phyloP scores from a whole-genome alignment of 2,329 filamentous ascomycete genomes.

The Neofusicoccum sp. region DNA sequence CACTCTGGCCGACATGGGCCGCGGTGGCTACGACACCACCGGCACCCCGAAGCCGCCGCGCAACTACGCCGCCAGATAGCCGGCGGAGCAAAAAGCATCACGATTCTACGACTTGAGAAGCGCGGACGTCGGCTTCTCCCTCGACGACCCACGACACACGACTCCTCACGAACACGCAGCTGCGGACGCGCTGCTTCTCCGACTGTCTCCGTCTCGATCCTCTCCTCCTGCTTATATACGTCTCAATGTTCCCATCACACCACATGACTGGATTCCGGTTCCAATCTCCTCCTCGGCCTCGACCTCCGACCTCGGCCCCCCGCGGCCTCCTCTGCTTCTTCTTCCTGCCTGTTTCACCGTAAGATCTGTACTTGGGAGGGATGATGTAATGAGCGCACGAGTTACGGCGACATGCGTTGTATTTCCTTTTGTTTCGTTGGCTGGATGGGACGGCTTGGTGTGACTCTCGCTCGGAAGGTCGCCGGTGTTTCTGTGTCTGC shows the following conservation, averaged over 20 bases:
- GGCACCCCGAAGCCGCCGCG: constrained; percentile 46
- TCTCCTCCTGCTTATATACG: background rate
- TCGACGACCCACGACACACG: background rate
- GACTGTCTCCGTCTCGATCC: background rate
- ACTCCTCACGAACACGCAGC: background rate
- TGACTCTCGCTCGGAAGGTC: background rate
- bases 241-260: background rate
- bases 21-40: constrained; percentile 51
- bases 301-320: background rate
- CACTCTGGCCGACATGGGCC: constrained; percentile 44
- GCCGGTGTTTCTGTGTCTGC: constrained; percentile 3
- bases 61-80: constrained; percentile 21
- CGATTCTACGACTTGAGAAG: background rate
- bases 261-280: background rate
- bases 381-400: constrained; percentile 15
- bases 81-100: background rate
- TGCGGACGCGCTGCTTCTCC: background rate
- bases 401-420: constrained; percentile 12
- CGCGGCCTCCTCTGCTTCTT: background rate
- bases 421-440: background rate
- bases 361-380: constrained; percentile 8
- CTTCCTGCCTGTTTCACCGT: background rate
- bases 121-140: background rate
- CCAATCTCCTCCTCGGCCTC: background rate
- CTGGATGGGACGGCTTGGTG: background rate